phyloP scores from a whole-genome alignment of 2,329 filamentous ascomycete genomes.

The Knufia petricola region DNA sequence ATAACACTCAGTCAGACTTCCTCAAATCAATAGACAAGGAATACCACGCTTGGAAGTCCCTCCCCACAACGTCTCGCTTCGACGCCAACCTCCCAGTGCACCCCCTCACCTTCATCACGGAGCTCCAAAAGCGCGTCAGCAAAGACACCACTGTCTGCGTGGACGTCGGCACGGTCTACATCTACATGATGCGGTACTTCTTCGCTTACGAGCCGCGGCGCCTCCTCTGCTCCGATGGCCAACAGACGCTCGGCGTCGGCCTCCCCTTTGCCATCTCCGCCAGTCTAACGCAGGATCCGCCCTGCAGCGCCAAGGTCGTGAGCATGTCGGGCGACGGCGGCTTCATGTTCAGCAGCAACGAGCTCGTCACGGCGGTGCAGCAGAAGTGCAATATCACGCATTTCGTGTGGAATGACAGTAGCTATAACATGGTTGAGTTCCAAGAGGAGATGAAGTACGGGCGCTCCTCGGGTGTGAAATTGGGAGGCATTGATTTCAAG shows the following conservation, averaged over 20 bases:
- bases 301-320: slow-evolving; percentile 37
- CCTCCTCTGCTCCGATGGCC: slow-evolving; percentile 40
- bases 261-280: slow-evolving; percentile 42
- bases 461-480: slow-evolving; percentile 34
- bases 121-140: slow-evolving; percentile 34
- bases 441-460: slow-evolving; percentile 44
- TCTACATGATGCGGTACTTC: slow-evolving; percentile 36
- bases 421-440: slow-evolving; percentile 45
- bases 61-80: slow-evolving; percentile 19
- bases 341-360: slow-evolving; percentile 42
- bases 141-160: slow-evolving; percentile 35
- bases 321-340: slow-evolving; percentile 40
- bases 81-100: slow-evolving; percentile 30
- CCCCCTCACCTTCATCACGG: slow-evolving; percentile 38
- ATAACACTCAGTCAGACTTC: slow-evolving; percentile 30
- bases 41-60: slow-evolving; percentile 29
- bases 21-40: slow-evolving; percentile 29
- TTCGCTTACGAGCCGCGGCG: slow-evolving; percentile 29
- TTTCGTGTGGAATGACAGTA: slow-evolving; percentile 43
- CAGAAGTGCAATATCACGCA: slow-evolving; percentile 42
- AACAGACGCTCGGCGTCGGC: slow-evolving; percentile 42
- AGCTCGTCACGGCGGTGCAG: slow-evolving; percentile 38
- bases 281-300: slow-evolving; percentile 34
- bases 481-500: slow-evolving; percentile 41
- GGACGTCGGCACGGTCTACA: slow-evolving; percentile 42